Conservation (phyloP, 1,284 basidiomycete genomes). For the Leucoagaricus sp. region DNA sequence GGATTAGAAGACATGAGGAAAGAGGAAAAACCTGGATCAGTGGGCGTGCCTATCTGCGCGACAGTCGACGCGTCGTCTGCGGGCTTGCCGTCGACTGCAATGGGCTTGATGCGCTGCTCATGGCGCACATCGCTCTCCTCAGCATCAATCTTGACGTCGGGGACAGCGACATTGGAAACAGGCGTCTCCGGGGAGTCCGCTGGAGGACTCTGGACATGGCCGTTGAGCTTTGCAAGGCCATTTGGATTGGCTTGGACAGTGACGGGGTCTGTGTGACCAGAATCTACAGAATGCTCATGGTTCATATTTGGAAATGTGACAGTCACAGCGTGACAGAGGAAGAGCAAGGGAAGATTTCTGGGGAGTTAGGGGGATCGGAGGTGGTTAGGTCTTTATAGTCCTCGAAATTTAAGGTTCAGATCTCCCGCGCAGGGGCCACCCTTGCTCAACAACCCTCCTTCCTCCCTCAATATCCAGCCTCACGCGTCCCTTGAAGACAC, state of each 20-base stretch:
- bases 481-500: constrained; percentile 14
- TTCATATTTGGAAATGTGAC: constrained; percentile 58
- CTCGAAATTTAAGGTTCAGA: constrained; percentile 77
- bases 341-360: constrained; percentile 64
- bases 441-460: constrained; percentile 25
- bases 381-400: constrained; percentile 77
- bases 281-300: constrained; percentile 38
- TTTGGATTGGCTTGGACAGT: constrained; percentile 39
- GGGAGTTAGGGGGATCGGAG: constrained; percentile 70
- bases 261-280: constrained; percentile 29
- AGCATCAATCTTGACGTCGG: constrained; percentile 61
- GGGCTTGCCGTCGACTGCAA: constrained; percentile 29
- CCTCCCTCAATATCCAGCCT: constrained; percentile 19
- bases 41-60: constrained; percentile 43
- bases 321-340: constrained; percentile 53
- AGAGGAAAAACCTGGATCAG: constrained; percentile 51
- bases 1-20: constrained; percentile 27
- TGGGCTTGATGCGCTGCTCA: constrained; percentile 50
- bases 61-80: constrained; percentile 40
- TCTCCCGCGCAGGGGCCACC: constrained; percentile 71
- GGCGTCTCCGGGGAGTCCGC: constrained; percentile 64
- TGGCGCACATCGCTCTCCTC: constrained; percentile 67
- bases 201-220: constrained; percentile 31
- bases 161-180: constrained; percentile 47
- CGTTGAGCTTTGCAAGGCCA: constrained; percentile 34